Evolutionary conservation across 257 asterid species (phyloP), one percentile per base, ranked within the genome.

Genomic region (Linderniella brevidens): DNA sequence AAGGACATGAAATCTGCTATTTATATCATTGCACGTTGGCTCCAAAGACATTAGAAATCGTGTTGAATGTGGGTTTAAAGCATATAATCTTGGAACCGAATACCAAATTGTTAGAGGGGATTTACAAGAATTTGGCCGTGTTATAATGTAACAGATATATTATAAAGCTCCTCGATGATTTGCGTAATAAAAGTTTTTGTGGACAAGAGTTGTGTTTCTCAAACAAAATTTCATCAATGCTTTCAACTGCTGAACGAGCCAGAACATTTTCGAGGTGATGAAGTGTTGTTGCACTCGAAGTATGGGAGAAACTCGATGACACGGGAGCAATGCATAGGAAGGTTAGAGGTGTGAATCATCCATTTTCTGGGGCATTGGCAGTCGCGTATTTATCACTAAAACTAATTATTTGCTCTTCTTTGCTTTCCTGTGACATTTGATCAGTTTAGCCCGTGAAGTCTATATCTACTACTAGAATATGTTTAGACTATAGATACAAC

Each of bases 321-420:
- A 45, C 80, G 43, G 20, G 6, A 8, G 77, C 83, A 64, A 88
- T 88, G 95, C 56, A 19, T 11, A 76, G 92, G 64, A 84, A 75
- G 65, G 73, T 88, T 43, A 63, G 41, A 53, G 72, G 75, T 37
- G 59, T 65, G 38, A 63, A 17, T 5, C 79, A 77, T 44, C 61
- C 58, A n/a, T 68, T 88, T 71, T 66, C 62, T 50, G 66, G 73
- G 66, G 93, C 94, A 35, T 41, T 88, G 47, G 79, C 79, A 46
- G 70, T 84, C 61, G 94, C 93, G 13, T 58, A 77, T 65, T 60
- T 88, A 67, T 65, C 73, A 36, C 49, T 72, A 53, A 80, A 74
- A 66, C 68, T 75, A 55, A 61, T 60, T 17, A 46, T 13, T 19
- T 46, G 8, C 57, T 51, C 64, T 51, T 60, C 64, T 49, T 35